Percentiles rank a stretch among this genome's conserved stretches.
Conservation (phyloP, 176 grass and related monocot genomes). For the Rhynchospora pubera region DNA sequence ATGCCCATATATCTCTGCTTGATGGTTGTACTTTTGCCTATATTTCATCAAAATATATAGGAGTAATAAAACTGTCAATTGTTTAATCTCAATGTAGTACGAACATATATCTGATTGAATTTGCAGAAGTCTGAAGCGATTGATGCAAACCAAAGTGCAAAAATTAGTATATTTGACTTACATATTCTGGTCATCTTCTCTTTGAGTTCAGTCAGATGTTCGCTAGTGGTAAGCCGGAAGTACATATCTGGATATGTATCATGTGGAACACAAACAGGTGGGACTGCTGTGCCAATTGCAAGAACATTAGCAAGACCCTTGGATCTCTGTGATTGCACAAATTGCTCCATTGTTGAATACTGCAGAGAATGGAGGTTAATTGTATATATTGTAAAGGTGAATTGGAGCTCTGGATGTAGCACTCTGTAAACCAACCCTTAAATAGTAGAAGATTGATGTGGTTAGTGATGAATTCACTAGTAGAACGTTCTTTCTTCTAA, state of each 20-base stretch:
- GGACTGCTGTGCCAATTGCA: not conserved
- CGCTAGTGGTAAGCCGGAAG: not conserved
- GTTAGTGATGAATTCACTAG: not conserved
- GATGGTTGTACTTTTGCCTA: constrained; percentile 39
- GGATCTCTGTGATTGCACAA: not conserved
- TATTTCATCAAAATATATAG: not conserved
- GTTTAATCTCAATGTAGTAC: not conserved
- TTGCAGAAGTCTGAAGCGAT: too few species aligned
- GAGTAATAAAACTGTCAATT: too few species aligned
- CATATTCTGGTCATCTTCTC: not conserved
- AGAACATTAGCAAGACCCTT: not conserved
- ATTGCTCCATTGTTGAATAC: not conserved
- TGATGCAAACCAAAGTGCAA: not conserved
- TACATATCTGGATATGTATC: not conserved
- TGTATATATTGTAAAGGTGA: not conserved
- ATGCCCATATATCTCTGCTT: constrained; percentile 21
- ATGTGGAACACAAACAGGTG: not conserved
- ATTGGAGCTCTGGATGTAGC: not conserved
- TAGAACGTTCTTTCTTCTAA: not conserved
- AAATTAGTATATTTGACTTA: not conserved
- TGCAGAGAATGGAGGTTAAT: not conserved
- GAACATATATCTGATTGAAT: not conserved
- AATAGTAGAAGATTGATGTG: not conserved
- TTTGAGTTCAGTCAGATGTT: constrained; percentile 1
- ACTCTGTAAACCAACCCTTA: not conserved